Base-by-base conservation (phyloP, 1,284 basidiomycete species). In the Cutaneotrichosporon sp. region DNA sequence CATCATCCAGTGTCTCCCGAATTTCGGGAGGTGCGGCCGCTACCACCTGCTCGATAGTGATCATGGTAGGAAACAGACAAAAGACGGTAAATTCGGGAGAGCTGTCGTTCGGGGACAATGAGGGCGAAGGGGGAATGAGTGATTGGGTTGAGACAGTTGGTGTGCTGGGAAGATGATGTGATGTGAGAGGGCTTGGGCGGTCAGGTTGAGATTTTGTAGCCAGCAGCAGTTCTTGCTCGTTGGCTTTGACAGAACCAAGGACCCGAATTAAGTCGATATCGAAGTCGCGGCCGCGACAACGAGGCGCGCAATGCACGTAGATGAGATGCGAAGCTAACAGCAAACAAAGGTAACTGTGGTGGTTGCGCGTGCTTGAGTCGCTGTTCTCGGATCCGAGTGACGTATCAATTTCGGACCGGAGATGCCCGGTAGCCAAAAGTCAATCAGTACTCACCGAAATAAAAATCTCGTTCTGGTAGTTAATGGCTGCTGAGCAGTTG, bases 1-100 rank as follows among this genome's bases (percentile, higher is more conserved):
- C 49, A 22, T 51, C 49, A 47, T 58, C 56, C 24, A 54, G 46
- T 5, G 43, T 42, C 19, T 58, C 56, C 27, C 56, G 56, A n/a
- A 54, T 46, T 3, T 49, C 42, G 8, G 52, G 29, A 4, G 56
- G 56, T 0, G 49, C 52, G 17, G 49, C 52, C 10, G 46, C 52
- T 0, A 58, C 31, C 37, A 58, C 31, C n/a, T 47, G 31, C 34
- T 52, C 56, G 33, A 58, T 44, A 8, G 56, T 49, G 32, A 58
- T 37, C 51, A 53, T 48, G 31, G 2, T 44, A 29, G n/a, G 22
- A n/a, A n/a, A n/a, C 33, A 17, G 33, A 32, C 31, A 32, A 34
- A 34, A 16, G 33, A 6, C 5, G 33, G 33, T 32, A 16, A 32
- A n/a, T n/a, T n/a, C n/a, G n/a, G n/a, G n/a, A n/a, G n/a, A n/a